Percentiles rank a stretch among this genome's conserved stretches.
These are phyloP conservation scores for Cystobasidium pallidum DNA, from an alignment of 1,284 basidiomycete species.

Conservation along the genomic window DNA sequence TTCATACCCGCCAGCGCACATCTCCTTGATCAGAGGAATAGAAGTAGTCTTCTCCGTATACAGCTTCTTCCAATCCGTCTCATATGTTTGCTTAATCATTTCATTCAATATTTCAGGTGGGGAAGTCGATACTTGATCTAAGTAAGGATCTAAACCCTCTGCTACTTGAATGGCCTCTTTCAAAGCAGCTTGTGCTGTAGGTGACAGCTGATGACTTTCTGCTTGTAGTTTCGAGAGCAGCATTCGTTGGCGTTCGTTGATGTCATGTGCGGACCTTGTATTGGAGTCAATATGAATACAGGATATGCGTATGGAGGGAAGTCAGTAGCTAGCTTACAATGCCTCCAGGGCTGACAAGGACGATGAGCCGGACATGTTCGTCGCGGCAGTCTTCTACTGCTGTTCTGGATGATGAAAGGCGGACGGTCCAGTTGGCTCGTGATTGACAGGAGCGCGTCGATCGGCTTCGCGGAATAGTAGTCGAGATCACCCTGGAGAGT, in stretches of 20 bases:
- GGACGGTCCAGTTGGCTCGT: not conserved
- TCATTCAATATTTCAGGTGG: slow-evolving; percentile 44
- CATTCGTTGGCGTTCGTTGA: slow-evolving; percentile 30
- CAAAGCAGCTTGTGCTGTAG: slow-evolving; percentile 16
- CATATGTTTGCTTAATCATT: slow-evolving; percentile 46
- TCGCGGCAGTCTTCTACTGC: no score
- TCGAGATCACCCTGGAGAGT: no score
- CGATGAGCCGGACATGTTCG: slow-evolving; percentile 41
- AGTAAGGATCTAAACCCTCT: slow-evolving; percentile 46
- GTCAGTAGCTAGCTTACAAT: slow-evolving; percentile 21
- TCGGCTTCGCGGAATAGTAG: not conserved
- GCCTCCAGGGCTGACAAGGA: slow-evolving; percentile 40
- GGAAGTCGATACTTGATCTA: slow-evolving; percentile 43
- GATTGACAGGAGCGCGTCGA: slow-evolving; percentile 4
- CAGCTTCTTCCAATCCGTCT: slow-evolving; percentile 47
- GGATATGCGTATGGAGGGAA: no score
- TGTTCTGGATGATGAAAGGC: not conserved
- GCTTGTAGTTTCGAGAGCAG: slow-evolving; percentile 31
- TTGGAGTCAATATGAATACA: not conserved
- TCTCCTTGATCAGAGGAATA: slow-evolving; percentile 45
- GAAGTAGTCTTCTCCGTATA: slow-evolving; percentile 44
- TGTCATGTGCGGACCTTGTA: slow-evolving; percentile 39
- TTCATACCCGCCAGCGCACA: slow-evolving; percentile 47
- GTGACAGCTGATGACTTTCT: slow-evolving; percentile 20
- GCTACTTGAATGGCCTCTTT: slow-evolving; percentile 45